Percentiles rank a stretch among this genome's conserved stretches.
Evolutionary conservation across 1,284 basidiomycete species (phyloP).

Genomic region (Pyrrhoderma noxium): DNA sequence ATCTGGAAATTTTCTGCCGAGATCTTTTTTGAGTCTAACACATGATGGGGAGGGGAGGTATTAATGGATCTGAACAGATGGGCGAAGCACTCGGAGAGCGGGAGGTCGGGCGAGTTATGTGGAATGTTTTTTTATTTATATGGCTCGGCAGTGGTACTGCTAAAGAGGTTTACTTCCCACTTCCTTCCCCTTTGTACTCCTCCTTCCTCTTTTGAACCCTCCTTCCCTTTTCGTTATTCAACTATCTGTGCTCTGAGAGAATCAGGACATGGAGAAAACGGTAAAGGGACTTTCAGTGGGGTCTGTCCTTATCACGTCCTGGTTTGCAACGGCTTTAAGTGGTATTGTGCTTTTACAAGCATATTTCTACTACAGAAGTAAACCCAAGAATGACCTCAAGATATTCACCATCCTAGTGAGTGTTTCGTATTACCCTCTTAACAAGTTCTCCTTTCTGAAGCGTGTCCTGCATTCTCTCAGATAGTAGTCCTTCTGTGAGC

Average conservation of each 20-base stretch:
- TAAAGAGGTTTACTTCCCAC: not conserved
- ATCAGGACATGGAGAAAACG: slow-evolving; percentile 3
- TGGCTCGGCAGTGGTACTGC: too few relatives aligned
- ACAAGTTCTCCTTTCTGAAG: not conserved
- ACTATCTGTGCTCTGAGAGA: not conserved
- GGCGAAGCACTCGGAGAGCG: too few relatives aligned
- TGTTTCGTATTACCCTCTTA: not conserved
- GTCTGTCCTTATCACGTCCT: slow-evolving; percentile 14
- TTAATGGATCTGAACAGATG: too few relatives aligned
- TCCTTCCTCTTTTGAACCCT: too few relatives aligned
- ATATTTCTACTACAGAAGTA: slow-evolving; percentile 13
- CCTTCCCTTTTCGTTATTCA: not conserved
- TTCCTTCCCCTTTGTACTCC: too few relatives aligned
- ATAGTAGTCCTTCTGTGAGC: not conserved
- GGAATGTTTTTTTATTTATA: too few relatives aligned
- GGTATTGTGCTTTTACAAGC: slow-evolving; percentile 17
- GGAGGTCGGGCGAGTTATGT: too few relatives aligned
- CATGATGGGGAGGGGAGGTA: too few relatives aligned
- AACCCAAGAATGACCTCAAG: slow-evolving; percentile 7
- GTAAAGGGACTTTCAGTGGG: slow-evolving; percentile 10
- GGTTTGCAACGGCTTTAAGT: slow-evolving; percentile 14
- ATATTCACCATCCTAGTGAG: slow-evolving; percentile 6
- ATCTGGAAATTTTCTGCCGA: too few relatives aligned
- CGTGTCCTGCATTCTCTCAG: not conserved
- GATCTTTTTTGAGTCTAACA: too few relatives aligned